phyloP scores from a whole-genome alignment of 2,329 filamentous ascomycete species.

The Elsinoe ampelina region DNA sequence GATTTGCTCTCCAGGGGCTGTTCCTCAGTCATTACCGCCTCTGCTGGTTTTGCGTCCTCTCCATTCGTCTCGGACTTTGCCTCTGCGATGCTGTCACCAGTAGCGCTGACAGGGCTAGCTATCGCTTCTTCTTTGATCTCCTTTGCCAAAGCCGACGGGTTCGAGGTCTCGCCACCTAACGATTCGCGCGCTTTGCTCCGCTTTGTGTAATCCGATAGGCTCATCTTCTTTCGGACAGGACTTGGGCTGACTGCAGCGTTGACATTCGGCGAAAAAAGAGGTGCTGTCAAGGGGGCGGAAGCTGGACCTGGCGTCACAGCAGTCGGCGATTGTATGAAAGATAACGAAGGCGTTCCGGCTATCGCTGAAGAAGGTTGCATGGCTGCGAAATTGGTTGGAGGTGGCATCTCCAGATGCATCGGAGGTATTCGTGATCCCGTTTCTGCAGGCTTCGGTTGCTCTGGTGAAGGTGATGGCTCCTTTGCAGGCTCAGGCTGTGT shows the following conservation, averaged over 20 bases:
- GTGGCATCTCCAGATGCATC: conserved; percentile 28
- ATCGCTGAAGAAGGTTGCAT: conserved; percentile 15
- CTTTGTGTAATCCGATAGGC: conserved; percentile 42
- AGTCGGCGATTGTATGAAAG: conserved; percentile 22
- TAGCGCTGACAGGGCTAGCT: not conserved
- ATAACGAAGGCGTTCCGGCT: conserved; percentile 18
- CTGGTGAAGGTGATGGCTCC: conserved; percentile 14
- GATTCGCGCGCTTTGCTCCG: conserved; percentile 29
- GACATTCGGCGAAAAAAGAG: conserved; percentile 30
- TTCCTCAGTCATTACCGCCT: not conserved
- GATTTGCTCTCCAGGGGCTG: not conserved
- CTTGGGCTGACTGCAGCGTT: conserved; percentile 33
- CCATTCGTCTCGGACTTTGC: not conserved
- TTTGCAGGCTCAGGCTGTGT: not conserved
- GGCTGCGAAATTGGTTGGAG: conserved; percentile 22
- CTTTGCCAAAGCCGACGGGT: conserved; percentile 7
- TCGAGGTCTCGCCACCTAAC: conserved; percentile 6
- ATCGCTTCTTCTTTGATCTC: conserved; percentile 9
- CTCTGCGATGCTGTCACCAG: not conserved
- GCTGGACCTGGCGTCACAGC: conserved; percentile 16
- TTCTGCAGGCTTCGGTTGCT: conserved; percentile 19
- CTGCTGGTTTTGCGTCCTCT: not conserved
- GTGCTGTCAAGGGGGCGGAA: conserved; percentile 8
- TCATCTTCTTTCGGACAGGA: conserved; percentile 41
- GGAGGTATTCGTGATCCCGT: conserved; percentile 18